phyloP scores from a whole-genome alignment of 805 yeast genomes.

The Metschnikowia bowlesiae region DNA sequence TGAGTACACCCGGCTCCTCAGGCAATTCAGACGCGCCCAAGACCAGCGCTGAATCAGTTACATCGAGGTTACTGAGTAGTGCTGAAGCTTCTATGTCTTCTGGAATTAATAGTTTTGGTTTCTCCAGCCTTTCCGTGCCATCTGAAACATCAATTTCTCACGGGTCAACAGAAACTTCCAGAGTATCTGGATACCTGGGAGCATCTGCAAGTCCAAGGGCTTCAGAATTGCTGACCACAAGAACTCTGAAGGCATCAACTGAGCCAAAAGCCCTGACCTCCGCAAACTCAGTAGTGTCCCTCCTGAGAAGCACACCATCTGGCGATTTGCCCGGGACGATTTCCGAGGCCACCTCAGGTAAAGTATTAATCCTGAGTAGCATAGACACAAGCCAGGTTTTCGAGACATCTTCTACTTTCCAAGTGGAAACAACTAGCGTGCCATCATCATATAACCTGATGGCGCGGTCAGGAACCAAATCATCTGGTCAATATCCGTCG shows the following conservation, averaged over 20 bases:
- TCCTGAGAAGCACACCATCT: background rate
- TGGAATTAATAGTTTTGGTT: background rate
- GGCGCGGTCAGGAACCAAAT: background rate
- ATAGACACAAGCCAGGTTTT: background rate
- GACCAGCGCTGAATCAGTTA: background rate
- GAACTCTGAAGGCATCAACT: background rate
- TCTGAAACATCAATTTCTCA: background rate
- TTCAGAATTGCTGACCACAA: background rate
- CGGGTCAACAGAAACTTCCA: background rate
- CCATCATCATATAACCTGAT: background rate
- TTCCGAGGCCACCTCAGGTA: background rate
- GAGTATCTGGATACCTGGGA: background rate
- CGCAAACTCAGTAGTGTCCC: background rate
- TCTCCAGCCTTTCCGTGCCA: background rate
- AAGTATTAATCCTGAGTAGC: background rate
- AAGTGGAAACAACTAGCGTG: background rate
- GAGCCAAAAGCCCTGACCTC: background rate
- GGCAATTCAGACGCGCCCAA: background rate
- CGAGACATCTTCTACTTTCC: background rate
- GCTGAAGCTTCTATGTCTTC: background rate
- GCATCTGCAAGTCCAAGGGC: background rate
- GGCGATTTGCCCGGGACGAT: background rate
- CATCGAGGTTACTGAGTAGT: background rate
- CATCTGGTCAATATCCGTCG: background rate
- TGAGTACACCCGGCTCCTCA: background rate